A percentile compares a stretch with the other conserved stretches of the same genome.
Evolutionary conservation across 306 rosid genomes (phyloP).

Genomic region (Cucumis melo): DNA sequence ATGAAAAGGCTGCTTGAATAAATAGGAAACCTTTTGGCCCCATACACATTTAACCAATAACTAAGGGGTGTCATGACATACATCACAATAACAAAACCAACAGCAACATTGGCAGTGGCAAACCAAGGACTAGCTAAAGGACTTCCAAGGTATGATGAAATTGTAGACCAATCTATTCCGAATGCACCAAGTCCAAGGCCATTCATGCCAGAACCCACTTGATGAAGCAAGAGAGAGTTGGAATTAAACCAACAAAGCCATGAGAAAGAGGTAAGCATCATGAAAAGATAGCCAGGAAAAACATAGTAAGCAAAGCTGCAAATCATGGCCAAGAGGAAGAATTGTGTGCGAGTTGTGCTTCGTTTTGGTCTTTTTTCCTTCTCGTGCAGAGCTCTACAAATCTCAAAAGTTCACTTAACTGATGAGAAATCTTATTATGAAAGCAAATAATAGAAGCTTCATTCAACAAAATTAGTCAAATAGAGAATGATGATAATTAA

Average conservation of each 20-base stretch:
- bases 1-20: slow-evolving; percentile 44
- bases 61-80: slow-evolving; percentile 60
- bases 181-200: slow-evolving; percentile 69
- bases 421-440: slow-evolving; percentile 2
- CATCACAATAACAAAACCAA: slow-evolving; percentile 42
- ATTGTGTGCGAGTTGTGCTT: slow-evolving; percentile 37
- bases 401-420: not conserved
- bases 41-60: slow-evolving; percentile 32
- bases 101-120: slow-evolving; percentile 49
- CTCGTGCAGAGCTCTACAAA: slow-evolving; percentile 69
- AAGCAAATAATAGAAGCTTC: not conserved
- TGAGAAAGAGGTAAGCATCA: slow-evolving; percentile 45
- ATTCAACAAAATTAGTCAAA: not conserved
- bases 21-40: slow-evolving; percentile 57
- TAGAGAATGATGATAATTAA: not conserved
- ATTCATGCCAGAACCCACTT: slow-evolving; percentile 59
- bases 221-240: slow-evolving; percentile 45
- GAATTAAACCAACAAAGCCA: slow-evolving; percentile 67
- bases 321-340: slow-evolving; percentile 40
- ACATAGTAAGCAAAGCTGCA: slow-evolving; percentile 44
- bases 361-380: slow-evolving; percentile 42
- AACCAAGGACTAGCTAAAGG: slow-evolving; percentile 83
- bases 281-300: slow-evolving; percentile 48
- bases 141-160: slow-evolving; percentile 56
- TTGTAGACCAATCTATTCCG: slow-evolving; percentile 60